Conservation (phyloP, 2,329 filamentous ascomycete species). For the Capronia epimyces region DNA sequence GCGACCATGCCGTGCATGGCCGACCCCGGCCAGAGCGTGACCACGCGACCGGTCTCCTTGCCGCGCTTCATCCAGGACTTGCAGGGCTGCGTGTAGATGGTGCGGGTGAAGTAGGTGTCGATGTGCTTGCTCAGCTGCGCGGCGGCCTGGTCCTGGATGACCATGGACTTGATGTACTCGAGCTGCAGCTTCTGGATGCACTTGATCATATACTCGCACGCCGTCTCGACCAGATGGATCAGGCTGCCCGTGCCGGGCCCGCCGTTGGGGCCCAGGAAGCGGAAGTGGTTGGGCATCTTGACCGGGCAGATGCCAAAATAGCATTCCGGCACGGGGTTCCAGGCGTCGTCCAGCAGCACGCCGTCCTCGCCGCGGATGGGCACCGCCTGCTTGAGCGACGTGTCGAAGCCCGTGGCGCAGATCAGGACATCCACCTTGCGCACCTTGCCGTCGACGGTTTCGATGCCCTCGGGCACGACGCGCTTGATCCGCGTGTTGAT, state of each 20-base stretch:
- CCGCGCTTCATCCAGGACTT: slow-evolving; percentile 39
- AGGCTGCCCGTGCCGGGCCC: not conserved
- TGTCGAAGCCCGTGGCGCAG: slow-evolving; percentile 36
- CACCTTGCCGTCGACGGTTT: slow-evolving; percentile 24
- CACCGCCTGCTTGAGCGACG: slow-evolving; percentile 50
- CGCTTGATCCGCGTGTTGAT: slow-evolving; percentile 20
- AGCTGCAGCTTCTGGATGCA: slow-evolving; percentile 37
- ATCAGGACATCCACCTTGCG: slow-evolving; percentile 34
- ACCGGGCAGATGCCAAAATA: slow-evolving; percentile 29
- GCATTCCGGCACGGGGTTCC: slow-evolving; percentile 32
- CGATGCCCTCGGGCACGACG: slow-evolving; percentile 30
- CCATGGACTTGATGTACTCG: slow-evolving; percentile 35
- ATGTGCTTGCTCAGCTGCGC: slow-evolving; percentile 29
- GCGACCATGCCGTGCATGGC: slow-evolving; percentile 45
- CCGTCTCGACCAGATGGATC: slow-evolving; percentile 29
- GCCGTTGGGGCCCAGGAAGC: slow-evolving; percentile 30
- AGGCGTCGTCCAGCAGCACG: slow-evolving; percentile 31
- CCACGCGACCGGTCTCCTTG: slow-evolving; percentile 41
- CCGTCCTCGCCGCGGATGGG: slow-evolving; percentile 52
- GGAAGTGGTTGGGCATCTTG: slow-evolving; percentile 34
- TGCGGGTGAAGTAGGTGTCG: slow-evolving; percentile 35
- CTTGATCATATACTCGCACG: slow-evolving; percentile 34
- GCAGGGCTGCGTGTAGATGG: slow-evolving; percentile 35
- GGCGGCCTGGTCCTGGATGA: slow-evolving; percentile 21
- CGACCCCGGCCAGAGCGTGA: slow-evolving; percentile 47